Base-by-base conservation (phyloP, 75 land plant species). In the Isoetes taiwanensis region DNA sequence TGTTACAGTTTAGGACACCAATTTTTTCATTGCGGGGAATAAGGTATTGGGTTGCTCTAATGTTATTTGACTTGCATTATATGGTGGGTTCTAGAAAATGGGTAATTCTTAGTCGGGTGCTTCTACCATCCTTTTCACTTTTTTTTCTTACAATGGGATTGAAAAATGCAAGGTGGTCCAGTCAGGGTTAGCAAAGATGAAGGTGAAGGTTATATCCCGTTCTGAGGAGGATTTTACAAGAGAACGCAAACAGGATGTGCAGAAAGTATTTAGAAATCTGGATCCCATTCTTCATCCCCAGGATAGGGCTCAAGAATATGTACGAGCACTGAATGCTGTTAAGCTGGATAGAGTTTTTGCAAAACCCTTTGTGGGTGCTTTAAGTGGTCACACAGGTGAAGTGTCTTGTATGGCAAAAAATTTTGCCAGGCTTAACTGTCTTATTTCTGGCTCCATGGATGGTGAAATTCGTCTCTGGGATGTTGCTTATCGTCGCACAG, bases 391-490 rank as follows among this genome's bases (percentile, higher is more conserved):
- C 65, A 73, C 59, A n/a, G 96, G 86, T 69, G 71, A 78, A 2
- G 59, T 90, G 14, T 86, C 93, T 0, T 80, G 81, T 60, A 86
- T 90, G 93, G 91, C 86, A 2, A 90, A 90, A 72, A 82, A 82
- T 59, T 81, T 93, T 1, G 72, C 66, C 43, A 73, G 79, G 21
- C 65, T 90, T 56, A 90, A 90, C 59, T 82, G 77, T 35, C 76
- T 90, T 3, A 70, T 90, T 61, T 86, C 96, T 23, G 96, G 94
- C 6, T 86, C 96, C n/a, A 77, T 82, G 87, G 96, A 90, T 72
- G 96, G 96, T 82, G 96, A 89, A 52, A n/a, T 27, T 34, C 8
- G 17, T 31, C 38, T 60, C 19, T 25, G 59, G 43, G 62, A 53
- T 33, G 21, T 19, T 12, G 14, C 23, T 32, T 37, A 30, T 40